A percentile compares a stretch with the other conserved stretches of the same genome.
phyloP scores from a whole-genome alignment of 2,329 filamentous ascomycete genomes.

The Penicillium palitans region DNA sequence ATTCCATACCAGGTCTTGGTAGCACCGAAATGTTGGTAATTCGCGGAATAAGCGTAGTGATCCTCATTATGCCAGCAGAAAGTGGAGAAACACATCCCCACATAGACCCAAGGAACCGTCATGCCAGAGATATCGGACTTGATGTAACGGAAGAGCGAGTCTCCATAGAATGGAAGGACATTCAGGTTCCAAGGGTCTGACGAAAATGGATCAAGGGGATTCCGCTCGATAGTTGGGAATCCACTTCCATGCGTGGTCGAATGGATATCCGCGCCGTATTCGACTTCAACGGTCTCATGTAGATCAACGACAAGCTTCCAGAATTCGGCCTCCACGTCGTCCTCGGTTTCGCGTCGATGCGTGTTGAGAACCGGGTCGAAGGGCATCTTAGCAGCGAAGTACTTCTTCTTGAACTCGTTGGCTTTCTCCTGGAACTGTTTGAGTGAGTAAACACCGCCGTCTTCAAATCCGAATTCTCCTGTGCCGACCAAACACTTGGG shows the following conservation, averaged over 20 bases:
- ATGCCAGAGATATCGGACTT: slow-evolving; percentile 98
- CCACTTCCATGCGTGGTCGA: slow-evolving; percentile 97
- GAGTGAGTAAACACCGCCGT: slow-evolving; percentile 91
- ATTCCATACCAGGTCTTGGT: slow-evolving; percentile 99
- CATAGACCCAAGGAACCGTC: slow-evolving; percentile 99
- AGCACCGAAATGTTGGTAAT: slow-evolving; percentile 96
- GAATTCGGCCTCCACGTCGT: slow-evolving; percentile 94
- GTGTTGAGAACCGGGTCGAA: slow-evolving; percentile 82
- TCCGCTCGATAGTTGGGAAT: slow-evolving; percentile 89
- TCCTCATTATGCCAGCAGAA: slow-evolving; percentile 99
- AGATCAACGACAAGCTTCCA: slow-evolving; percentile 93
- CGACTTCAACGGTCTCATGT: slow-evolving; percentile 94
- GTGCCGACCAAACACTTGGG: slow-evolving; percentile 92
- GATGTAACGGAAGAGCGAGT: slow-evolving; percentile 94
- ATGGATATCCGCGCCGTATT: slow-evolving; percentile 97
- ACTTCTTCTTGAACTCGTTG: slow-evolving; percentile 88
- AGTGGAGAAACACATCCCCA: slow-evolving; percentile 98
- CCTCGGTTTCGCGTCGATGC: slow-evolving; percentile 79
- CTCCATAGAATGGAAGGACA: slow-evolving; percentile 81
- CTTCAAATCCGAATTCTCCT: slow-evolving; percentile 95
- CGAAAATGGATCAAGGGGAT: slow-evolving; percentile 82
- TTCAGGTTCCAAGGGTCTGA: slow-evolving; percentile 96
- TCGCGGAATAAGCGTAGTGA: slow-evolving; percentile 95
- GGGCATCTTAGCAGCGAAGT: slow-evolving; percentile 88
- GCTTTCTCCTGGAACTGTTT: slow-evolving; percentile 96